Evolutionary conservation across 257 asterid species (phyloP).

Genomic region (Solanum chmielewskii): DNA sequence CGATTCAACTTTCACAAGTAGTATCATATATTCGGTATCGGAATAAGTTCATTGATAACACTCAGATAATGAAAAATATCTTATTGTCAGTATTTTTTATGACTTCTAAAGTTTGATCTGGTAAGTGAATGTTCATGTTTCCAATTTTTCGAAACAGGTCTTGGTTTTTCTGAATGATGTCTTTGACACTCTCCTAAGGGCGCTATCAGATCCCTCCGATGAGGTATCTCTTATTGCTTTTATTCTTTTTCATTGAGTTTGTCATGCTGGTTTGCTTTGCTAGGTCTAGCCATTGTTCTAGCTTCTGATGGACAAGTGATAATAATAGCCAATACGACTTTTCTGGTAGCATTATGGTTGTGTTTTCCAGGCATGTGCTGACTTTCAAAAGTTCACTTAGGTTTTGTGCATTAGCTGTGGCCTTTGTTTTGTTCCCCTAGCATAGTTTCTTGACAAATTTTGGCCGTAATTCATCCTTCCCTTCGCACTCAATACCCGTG

Average conservation of each 20-base stretch:
- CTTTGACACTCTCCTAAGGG: constrained; percentile 59
- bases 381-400: background rate
- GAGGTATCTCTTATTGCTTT: constrained; percentile 40
- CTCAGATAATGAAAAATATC: background rate
- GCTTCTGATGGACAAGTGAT: background rate
- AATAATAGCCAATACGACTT: background rate
- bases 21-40: background rate
- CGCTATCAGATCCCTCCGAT: constrained; percentile 75
- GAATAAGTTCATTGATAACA: background rate
- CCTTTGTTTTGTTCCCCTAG: background rate
- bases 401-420: background rate
- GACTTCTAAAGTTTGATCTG: background rate
- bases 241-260: background rate
- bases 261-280: background rate
- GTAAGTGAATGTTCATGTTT: background rate
- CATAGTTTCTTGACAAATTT: background rate
- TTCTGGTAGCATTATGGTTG: background rate
- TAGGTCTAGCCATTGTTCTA: background rate
- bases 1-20: background rate
- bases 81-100: background rate
- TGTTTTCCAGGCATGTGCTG: background rate
- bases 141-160: constrained; percentile 37
- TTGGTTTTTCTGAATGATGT: constrained; percentile 55
- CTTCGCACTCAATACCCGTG: background rate
- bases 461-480: background rate